Evolutionary conservation across 2,329 filamentous ascomycete genomes (phyloP), one percentile per base, ranked within the genome.

Genomic region (Bipolaris zeicola): DNA sequence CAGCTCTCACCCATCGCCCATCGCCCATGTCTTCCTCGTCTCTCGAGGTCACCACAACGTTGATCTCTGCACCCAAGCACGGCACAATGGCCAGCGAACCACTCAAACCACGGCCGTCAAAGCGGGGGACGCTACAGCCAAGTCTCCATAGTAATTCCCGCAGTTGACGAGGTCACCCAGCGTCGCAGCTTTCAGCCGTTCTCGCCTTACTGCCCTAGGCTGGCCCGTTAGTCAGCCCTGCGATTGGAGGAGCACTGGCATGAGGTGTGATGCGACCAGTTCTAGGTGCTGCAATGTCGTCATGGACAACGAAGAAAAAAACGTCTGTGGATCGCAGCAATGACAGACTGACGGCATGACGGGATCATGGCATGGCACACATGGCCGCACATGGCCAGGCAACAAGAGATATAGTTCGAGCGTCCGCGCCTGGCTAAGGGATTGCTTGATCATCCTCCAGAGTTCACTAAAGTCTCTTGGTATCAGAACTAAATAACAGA

Each of bases 241-340:
- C 42, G n/a, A 48, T 47, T 47, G 33, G 20, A 14, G 20, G 34
- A 38, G 45, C 45, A 48, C 45, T 28, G 45, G 38, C 37, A 14
- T 45, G n/a, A 13, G 31, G 47, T 28, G 50, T 52, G 48, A 52
- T 46, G 47, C 47, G 36, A 41, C 47, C 20, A 45, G 47, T 37
- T 38, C 33, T 26, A 44, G 46, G 14, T 36, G n/a, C 8, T 37
- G 16, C 33, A 24, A 55, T 55, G 52, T 50, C 52, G 52, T 50
- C 45, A 48, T 48, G 22, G 45, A 38, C 3, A 20, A 11, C 2
- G 8, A 10, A 20, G 16, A 7, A 11, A 22, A 33, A 31, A 20
- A 45, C 26, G 26, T 31, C 26, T 45, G n/a, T 11, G 26, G n/a
- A 14, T 31, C 16, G 42, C 20, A 18, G 18, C 20, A 22, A 38